These are phyloP conservation scores for Entomortierella chlamydospora DNA, from an alignment of 192 early-diverging fungal species.

Conservation along the genomic window DNA sequence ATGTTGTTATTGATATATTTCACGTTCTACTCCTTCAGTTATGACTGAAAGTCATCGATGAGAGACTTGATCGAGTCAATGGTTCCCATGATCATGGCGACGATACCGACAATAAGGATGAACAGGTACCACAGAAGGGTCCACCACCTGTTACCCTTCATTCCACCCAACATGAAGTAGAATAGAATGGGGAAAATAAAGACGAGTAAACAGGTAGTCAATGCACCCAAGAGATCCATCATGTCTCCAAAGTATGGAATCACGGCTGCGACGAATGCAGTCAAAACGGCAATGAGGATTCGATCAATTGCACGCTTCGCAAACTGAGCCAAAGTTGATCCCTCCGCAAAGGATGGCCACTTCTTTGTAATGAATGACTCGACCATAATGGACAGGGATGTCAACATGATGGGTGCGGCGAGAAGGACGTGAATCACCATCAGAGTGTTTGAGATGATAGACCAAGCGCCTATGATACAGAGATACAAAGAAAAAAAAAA, in stretches of 20 bases:
- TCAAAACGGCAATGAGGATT: conserved; percentile 60
- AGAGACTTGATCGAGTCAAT: conserved; percentile 64
- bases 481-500: neutral
- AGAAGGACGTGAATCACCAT: conserved; percentile 84
- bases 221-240: conserved; percentile 78
- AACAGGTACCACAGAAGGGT: conserved; percentile 61
- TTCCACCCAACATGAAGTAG: conserved; percentile 76
- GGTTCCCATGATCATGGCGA: conserved; percentile 64
- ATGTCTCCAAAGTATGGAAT: conserved; percentile 85
- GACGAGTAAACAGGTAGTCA: conserved; percentile 75
- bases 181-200: conserved; percentile 81
- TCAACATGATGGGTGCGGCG: conserved; percentile 81
- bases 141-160: conserved; percentile 52
- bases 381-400: conserved; percentile 71
- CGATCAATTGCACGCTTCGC: conserved; percentile 64
- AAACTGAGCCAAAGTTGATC: conserved; percentile 61
- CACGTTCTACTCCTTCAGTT: too few species aligned
- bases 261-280: conserved; percentile 70
- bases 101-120: conserved; percentile 64
- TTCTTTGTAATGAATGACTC: conserved; percentile 63
- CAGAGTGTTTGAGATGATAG: conserved; percentile 74
- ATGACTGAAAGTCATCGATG: conserved; percentile 45
- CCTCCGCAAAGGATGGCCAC: conserved; percentile 17
- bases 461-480: conserved; percentile 53
- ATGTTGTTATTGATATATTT: too few species aligned